phyloP scores from a whole-genome alignment of 1,139 yeast genomes.

The Citeromyces hawaiiensis region DNA sequence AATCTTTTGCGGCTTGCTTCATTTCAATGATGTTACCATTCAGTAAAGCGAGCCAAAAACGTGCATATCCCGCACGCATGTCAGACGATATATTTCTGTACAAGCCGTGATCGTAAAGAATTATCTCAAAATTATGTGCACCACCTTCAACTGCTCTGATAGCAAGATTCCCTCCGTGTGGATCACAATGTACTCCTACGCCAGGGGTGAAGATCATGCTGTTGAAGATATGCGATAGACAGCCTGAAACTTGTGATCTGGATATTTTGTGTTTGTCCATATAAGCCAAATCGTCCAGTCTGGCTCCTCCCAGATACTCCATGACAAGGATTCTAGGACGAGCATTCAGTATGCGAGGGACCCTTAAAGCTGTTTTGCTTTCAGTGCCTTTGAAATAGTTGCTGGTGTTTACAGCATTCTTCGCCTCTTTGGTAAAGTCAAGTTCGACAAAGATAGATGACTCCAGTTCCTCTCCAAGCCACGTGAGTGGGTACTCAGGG shows the following conservation, averaged over 20 bases:
- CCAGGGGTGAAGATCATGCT: conserved; percentile 91
- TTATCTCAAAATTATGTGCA: conserved; percentile 77
- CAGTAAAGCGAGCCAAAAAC: conserved; percentile 82
- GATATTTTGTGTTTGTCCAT: conserved; percentile 51
- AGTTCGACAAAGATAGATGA: conserved; percentile 78
- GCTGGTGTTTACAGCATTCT: conserved; percentile 59
- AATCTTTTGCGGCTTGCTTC: conserved; percentile 58
- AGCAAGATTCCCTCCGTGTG: conserved; percentile 95
- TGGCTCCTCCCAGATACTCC: conserved; percentile 78
- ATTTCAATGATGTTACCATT: conserved; percentile 55
- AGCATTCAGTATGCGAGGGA: conserved; percentile 64
- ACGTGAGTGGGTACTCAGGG: conserved; percentile 85
- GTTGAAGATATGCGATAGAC: conserved; percentile 83
- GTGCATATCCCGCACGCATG: conserved; percentile 74
- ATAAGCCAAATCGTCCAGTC: conserved; percentile 66
- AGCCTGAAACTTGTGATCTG: conserved; percentile 67
- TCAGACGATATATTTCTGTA: conserved; percentile 74
- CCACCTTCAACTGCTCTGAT: conserved; percentile 34
- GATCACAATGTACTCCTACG: conserved; percentile 92
- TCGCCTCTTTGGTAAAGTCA: conserved; percentile 78
- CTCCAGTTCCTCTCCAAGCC: conserved; percentile 91
- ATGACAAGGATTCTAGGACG: conserved; percentile 63
- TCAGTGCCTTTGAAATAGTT: conserved; percentile 47
- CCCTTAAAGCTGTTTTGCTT: conserved; percentile 56
- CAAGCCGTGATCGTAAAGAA: conserved; percentile 89